These are phyloP conservation scores for Alternaria ethzedia DNA, from an alignment of 2,329 filamentous ascomycete genomes.

Conservation along the genomic window DNA sequence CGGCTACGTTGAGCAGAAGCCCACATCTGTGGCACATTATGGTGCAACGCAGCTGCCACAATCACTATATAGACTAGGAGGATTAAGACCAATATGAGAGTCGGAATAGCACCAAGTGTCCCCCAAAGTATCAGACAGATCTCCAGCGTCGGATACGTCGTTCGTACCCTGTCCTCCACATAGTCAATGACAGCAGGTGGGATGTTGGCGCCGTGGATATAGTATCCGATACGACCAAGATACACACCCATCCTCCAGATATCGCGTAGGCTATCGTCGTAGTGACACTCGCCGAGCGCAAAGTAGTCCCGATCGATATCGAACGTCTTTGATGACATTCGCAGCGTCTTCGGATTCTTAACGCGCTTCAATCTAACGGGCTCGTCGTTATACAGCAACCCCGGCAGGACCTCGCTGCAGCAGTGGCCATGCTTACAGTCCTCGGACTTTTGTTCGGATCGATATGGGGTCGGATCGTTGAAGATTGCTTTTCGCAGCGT, in stretches of 20 bases:
- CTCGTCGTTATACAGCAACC: background rate
- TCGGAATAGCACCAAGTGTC: background rate
- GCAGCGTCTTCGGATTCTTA: background rate
- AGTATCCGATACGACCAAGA: background rate
- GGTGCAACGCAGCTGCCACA: too few species aligned
- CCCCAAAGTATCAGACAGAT: background rate
- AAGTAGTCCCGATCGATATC: background rate
- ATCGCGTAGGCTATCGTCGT: background rate
- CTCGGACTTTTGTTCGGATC: background rate
- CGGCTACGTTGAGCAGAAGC: background rate
- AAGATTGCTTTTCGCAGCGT: background rate
- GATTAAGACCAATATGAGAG: background rate
- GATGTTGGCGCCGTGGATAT: background rate
- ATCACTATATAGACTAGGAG: too few species aligned
- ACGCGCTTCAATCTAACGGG: background rate
- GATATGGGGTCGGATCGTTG: background rate
- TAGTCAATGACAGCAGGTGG: background rate
- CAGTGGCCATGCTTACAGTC: background rate
- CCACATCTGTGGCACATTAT: too few species aligned
- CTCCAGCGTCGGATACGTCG: background rate
- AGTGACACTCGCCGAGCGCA: background rate
- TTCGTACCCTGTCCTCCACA: background rate
- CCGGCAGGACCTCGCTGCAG: background rate
- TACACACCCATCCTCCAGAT: background rate
- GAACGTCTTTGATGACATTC: too few species aligned